These are phyloP conservation scores for Apiotrichum akiyoshidainum DNA, from an alignment of 1,284 basidiomycete genomes.

Conservation along the genomic window DNA sequence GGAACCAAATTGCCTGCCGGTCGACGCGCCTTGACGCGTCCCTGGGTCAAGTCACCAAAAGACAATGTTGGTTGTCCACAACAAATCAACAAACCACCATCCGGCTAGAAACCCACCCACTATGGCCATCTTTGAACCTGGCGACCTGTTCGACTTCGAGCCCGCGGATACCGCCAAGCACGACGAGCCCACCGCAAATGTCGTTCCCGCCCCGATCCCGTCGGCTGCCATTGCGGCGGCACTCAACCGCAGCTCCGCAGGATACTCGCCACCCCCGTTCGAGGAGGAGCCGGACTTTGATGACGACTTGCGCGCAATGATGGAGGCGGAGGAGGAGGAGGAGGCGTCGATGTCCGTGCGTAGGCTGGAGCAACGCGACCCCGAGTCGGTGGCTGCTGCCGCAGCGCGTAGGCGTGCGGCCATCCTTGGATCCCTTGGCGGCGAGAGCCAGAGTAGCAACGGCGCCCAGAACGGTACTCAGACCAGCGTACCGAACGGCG, in stretches of 20 bases:
- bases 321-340: slow-evolving; percentile 22
- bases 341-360: not conserved
- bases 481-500: too few relatives aligned
- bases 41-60: too few relatives aligned
- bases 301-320: slow-evolving; percentile 27
- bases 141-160: slow-evolving; percentile 10
- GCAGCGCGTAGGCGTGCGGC: not conserved
- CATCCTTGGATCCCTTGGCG: too few relatives aligned
- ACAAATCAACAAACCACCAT: not conserved
- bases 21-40: too few relatives aligned
- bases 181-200: slow-evolving; percentile 1
- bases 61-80: not conserved
- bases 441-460: too few relatives aligned
- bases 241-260: too few relatives aligned
- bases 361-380: not conserved
- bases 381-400: not conserved
- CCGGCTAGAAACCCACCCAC: not conserved
- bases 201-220: too few relatives aligned
- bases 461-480: too few relatives aligned
- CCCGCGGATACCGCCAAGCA: not conserved
- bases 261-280: slow-evolving; percentile 25
- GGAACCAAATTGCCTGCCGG: too few relatives aligned
- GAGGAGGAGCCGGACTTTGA: slow-evolving; percentile 30
- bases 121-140: slow-evolving; percentile 14
- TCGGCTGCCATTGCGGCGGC: too few relatives aligned